phyloP scores from a whole-genome alignment of 306 rosid species.

The Lotus japonicus region DNA sequence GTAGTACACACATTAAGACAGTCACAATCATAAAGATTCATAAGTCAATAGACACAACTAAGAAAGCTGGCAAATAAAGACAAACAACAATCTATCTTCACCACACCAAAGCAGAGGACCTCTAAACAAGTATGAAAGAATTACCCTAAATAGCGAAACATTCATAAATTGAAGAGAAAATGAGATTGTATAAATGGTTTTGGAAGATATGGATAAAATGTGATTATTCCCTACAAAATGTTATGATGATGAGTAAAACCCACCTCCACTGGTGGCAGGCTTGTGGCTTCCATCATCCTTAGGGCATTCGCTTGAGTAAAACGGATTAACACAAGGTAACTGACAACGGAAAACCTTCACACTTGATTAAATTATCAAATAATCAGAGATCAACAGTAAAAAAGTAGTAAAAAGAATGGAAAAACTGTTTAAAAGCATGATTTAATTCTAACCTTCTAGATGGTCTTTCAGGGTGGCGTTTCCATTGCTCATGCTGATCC shows the following conservation, averaged over 20 bases:
- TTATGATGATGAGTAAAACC: background rate
- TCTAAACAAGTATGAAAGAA: no score
- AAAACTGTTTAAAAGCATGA: background rate
- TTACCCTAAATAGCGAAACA: background rate
- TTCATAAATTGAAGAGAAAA: background rate
- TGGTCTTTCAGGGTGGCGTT: constrained; percentile 41
- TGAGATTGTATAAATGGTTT: background rate
- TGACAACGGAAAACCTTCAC: constrained; percentile 85
- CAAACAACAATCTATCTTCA: constrained; percentile 24
- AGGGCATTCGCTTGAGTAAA: constrained; percentile 61
- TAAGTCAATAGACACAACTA: no score
- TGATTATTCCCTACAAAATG: background rate
- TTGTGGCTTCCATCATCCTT: constrained; percentile 40
- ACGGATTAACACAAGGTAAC: constrained; percentile 56
- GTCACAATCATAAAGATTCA: no score
- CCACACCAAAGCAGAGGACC: no score
- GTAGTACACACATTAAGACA: no score
- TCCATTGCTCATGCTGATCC: constrained; percentile 55
- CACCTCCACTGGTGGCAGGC: constrained; percentile 42
- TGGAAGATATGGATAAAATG: background rate
- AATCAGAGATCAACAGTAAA: constrained; percentile 19
- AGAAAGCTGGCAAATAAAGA: background rate
- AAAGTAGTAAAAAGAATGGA: background rate
- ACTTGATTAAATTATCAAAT: constrained; percentile 36
- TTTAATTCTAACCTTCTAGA: constrained; percentile 59